Percentiles rank a stretch among this genome's conserved stretches.
These are phyloP conservation scores for Botrytis byssoidea DNA, from an alignment of 2,329 filamentous ascomycete genomes.

Conservation along the genomic window DNA sequence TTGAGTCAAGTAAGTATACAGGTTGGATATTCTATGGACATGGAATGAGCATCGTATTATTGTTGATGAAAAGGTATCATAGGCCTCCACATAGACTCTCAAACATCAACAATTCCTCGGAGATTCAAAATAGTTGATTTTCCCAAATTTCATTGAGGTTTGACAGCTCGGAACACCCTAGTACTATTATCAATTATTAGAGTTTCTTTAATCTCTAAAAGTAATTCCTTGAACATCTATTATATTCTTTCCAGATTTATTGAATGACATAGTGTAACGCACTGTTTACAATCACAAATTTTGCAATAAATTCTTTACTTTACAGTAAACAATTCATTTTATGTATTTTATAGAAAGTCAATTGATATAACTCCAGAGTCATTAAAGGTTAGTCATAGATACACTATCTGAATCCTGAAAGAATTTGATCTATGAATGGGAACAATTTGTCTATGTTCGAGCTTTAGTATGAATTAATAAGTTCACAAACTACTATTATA, in stretches of 20 bases:
- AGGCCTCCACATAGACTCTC: no score
- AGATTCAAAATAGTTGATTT: no score
- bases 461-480: no score
- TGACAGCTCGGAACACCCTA: background rate
- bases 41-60: background rate
- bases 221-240: background rate
- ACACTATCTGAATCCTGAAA: no score
- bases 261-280: background rate
- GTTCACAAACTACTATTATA: no score
- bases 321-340: background rate
- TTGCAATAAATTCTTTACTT: no score
- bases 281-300: background rate
- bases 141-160: no score
- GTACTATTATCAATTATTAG: no score
- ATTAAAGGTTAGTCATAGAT: no score
- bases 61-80: background rate
- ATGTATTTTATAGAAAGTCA: background rate
- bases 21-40: background rate
- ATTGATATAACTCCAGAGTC: no score
- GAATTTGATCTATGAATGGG: background rate
- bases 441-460: background rate
- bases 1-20: no score
- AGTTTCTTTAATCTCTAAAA: fast-evolving
- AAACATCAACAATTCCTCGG: no score
- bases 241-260: background rate